A percentile compares a stretch with the other conserved stretches of the same genome.
Evolutionary conservation across 805 yeast species (phyloP).

Genomic region (Ascoidea asiatica): DNA sequence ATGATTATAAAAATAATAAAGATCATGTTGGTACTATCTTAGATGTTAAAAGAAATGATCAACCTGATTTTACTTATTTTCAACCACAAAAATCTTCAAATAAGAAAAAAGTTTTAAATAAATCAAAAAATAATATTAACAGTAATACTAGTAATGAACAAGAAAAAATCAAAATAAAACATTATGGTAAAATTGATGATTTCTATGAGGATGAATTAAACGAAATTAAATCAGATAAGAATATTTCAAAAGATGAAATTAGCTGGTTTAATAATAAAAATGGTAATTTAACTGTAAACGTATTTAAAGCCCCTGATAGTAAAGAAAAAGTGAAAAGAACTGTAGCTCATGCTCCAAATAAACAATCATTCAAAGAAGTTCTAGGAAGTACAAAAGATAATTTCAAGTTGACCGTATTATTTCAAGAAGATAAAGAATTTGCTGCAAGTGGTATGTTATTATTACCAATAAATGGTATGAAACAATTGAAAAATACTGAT

Average conservation of each 20-base stretch:
- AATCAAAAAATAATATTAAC: constrained; percentile 8
- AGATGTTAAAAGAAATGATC: constrained; percentile 35
- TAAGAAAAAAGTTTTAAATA: constrained; percentile 2
- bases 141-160: constrained; percentile 5
- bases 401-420: constrained; percentile 50
- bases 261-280: constrained; percentile 34
- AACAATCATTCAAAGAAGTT: constrained; percentile 30
- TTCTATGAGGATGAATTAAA: constrained; percentile 12
- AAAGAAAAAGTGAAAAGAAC: constrained; percentile 28
- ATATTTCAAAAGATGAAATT: constrained; percentile 12
- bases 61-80: too few relatives aligned
- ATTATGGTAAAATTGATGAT: neutral
- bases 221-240: constrained; percentile 13
- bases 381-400: constrained; percentile 31
- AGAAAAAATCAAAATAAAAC: constrained; percentile 8
- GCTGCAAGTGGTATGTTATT: constrained; percentile 66
- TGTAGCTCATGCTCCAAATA: constrained; percentile 55
- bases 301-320: constrained; percentile 36
- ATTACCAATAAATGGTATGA: constrained; percentile 47
- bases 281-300: constrained; percentile 29
- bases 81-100: too few relatives aligned
- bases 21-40: constrained; percentile 40
- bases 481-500: constrained; percentile 46
- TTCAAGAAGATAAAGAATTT: constrained; percentile 45
- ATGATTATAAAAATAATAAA: constrained; percentile 24